A percentile compares a stretch with the other conserved stretches of the same genome.
phyloP scores from a whole-genome alignment of 176 grass and related monocot species.

The Paspalum notatum region DNA sequence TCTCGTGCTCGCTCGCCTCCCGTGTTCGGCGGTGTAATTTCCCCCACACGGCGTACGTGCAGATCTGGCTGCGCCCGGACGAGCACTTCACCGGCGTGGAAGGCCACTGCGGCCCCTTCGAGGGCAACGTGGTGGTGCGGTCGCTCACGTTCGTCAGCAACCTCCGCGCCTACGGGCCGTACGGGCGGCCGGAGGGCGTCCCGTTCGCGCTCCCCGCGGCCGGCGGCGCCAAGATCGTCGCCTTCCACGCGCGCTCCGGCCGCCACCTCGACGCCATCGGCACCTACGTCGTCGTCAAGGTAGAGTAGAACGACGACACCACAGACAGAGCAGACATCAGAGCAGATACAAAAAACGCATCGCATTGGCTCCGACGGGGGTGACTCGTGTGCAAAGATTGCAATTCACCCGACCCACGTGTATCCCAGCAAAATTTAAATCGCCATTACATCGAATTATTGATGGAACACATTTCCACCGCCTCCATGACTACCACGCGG shows the following conservation, averaged over 20 bases:
- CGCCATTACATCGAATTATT: too few species aligned
- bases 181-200: constrained; percentile 40
- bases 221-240: constrained; percentile 47
- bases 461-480: too few species aligned
- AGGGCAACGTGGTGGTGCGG: constrained; percentile 25
- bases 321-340: neutral
- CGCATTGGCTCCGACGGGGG: too few species aligned
- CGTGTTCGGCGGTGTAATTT: too few species aligned
- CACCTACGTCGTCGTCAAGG: constrained; percentile 50
- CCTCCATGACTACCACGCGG: too few species aligned
- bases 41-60: neutral
- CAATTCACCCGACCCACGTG: too few species aligned
- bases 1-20: too few species aligned
- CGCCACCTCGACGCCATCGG: constrained; percentile 55
- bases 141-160: constrained; percentile 51
- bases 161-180: constrained; percentile 49
- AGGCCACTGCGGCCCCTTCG: constrained; percentile 39
- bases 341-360: too few species aligned
- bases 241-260: constrained; percentile 56
- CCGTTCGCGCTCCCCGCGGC: constrained; percentile 47
- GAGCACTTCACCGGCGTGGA: constrained; percentile 48
- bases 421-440: too few species aligned
- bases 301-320: neutral
- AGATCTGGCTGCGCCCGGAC: constrained; percentile 43
- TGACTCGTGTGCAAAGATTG: too few species aligned